Percentiles rank a stretch among this genome's conserved stretches.
Evolutionary conservation across 257 asterid genomes (phyloP).

Genomic region (Eustoma russellianum): DNA sequence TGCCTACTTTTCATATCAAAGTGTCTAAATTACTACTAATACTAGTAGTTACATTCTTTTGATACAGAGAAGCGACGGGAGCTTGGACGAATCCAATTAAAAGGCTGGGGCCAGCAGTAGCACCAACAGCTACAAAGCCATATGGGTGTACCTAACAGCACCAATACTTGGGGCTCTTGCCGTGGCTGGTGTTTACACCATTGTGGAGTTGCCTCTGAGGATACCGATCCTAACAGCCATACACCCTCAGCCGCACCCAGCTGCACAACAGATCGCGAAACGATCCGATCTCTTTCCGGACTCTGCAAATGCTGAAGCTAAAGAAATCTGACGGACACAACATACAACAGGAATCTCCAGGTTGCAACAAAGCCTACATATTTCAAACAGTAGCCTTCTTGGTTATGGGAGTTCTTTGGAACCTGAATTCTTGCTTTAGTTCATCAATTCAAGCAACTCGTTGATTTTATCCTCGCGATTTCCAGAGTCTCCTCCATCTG

Average conservation of each 20-base stretch:
- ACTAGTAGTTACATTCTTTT: too few species aligned
- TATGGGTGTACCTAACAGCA: conserved; percentile 78
- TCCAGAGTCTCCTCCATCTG: conserved; percentile 93
- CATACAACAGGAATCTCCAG: too few species aligned
- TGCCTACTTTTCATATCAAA: too few species aligned
- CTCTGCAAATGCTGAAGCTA: too few species aligned
- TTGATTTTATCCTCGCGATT: conserved; percentile 60
- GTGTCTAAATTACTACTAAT: too few species aligned
- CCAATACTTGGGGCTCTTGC: conserved; percentile 69
- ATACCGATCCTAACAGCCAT: conserved; percentile 9
- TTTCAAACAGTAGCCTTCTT: too few species aligned
- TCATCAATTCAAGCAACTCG: conserved; percentile 69
- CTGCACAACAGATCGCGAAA: too few species aligned
- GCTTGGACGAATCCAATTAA: conserved; percentile 91
- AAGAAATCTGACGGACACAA: too few species aligned
- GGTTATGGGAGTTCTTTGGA: not conserved
- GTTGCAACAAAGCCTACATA: too few species aligned
- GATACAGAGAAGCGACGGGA: conserved; percentile 56
- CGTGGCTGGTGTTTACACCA: conserved; percentile 69
- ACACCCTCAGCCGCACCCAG: conserved; percentile 40
- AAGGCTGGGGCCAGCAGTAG: conserved; percentile 78
- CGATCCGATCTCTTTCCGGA: too few species aligned
- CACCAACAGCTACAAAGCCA: conserved; percentile 58
- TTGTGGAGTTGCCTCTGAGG: conserved; percentile 53
- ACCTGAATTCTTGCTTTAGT: conserved; percentile 28